These are phyloP conservation scores for Clonostachys sp. DNA, from an alignment of 2,329 filamentous ascomycete genomes.

Conservation along the genomic window DNA sequence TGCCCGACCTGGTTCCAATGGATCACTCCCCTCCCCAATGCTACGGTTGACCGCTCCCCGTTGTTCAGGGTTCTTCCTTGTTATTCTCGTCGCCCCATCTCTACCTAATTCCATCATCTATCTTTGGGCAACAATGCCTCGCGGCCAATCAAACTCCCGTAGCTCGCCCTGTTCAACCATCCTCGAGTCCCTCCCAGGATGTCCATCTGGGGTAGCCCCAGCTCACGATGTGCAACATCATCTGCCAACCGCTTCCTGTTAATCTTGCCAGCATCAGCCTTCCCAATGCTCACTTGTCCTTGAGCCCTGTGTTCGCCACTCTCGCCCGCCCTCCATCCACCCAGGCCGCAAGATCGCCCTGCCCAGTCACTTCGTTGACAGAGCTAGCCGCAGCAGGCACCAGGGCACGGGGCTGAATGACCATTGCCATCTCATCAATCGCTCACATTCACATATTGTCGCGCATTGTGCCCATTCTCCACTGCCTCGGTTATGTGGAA, in stretches of 20 bases:
- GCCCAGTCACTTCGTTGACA: too few relatives aligned
- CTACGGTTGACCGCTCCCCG: conserved; percentile 21
- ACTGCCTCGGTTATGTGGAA: too few relatives aligned
- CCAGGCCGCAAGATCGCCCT: too few relatives aligned
- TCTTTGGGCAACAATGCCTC: conserved; percentile 23
- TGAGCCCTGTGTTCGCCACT: too few relatives aligned
- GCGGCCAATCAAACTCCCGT: conserved; percentile 21
- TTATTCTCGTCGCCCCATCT: conserved; percentile 11
- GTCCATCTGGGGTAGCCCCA: conserved; percentile 2
- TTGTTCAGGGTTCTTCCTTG: conserved; percentile 25
- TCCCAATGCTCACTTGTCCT: not conserved
- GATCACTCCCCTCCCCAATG: conserved; percentile 5
- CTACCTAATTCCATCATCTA: conserved; percentile 16
- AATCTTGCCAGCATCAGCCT: not conserved
- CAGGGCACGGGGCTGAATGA: too few relatives aligned
- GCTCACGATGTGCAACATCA: not conserved
- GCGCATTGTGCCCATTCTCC: too few relatives aligned
- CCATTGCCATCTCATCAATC: too few relatives aligned
- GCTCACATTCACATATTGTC: too few relatives aligned
- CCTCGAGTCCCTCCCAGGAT: conserved; percentile 9
- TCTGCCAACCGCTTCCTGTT: not conserved
- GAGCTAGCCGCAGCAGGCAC: too few relatives aligned
- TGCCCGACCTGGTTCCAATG: conserved; percentile 16
- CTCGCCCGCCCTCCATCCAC: too few relatives aligned
- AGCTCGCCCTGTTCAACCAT: conserved; percentile 15